Percentiles rank a stretch among this genome's conserved stretches.
Conservation (phyloP, 2,329 filamentous ascomycete genomes). For the Xylaria sp. region DNA sequence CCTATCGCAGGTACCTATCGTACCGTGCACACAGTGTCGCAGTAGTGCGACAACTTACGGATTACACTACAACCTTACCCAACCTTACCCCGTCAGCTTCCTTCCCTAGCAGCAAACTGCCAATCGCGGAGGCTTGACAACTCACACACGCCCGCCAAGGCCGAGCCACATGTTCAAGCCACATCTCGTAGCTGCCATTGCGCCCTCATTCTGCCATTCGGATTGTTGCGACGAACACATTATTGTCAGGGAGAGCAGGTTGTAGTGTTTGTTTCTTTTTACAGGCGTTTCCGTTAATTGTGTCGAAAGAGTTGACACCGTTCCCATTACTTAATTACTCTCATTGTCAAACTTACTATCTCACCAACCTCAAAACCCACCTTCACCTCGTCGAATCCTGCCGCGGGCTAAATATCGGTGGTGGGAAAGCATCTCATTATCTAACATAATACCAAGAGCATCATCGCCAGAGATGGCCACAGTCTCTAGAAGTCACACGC, state of each 20-base stretch:
- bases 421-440: too few relatives aligned
- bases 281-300: background rate
- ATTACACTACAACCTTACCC: too few relatives aligned
- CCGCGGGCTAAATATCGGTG: background rate
- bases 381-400: background rate
- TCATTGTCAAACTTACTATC: background rate
- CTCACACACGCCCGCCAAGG: background rate
- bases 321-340: slow-evolving; percentile 4
- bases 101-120: background rate
- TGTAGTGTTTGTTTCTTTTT: background rate
- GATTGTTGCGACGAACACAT: background rate
- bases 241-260: background rate
- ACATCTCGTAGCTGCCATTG: background rate
- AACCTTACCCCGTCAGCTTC: slow-evolving; percentile 10
- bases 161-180: background rate
- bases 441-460: too few relatives aligned
- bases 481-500: slow-evolving; percentile 23
- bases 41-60: slow-evolving; percentile 4
- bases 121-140: background rate
- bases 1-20: background rate
- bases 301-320: background rate
- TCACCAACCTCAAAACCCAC: background rate
- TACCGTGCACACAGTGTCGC: slow-evolving; percentile 6
- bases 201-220: background rate
- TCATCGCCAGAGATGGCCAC: slow-evolving; percentile 21